These are phyloP conservation scores for Lophiotrema nucula DNA, from an alignment of 495 filamentous ascomycete species.

Conservation along the genomic window DNA sequence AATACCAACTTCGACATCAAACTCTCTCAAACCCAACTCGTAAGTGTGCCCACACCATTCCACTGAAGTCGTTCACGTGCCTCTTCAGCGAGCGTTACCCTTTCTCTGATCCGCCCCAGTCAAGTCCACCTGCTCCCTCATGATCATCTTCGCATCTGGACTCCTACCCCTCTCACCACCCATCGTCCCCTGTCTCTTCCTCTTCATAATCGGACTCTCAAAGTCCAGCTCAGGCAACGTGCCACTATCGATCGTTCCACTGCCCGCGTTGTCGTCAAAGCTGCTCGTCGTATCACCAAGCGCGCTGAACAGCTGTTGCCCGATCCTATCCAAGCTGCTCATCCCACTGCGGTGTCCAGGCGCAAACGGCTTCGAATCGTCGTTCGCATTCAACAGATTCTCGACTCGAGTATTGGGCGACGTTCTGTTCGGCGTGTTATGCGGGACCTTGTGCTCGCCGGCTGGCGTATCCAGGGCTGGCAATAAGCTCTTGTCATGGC, in stretches of 20 bases:
- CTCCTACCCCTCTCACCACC: conserved; percentile 9
- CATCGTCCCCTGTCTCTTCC: conserved; percentile 17
- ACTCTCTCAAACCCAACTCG: too few species aligned
- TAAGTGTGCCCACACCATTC: too few species aligned
- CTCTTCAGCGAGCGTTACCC: too few species aligned
- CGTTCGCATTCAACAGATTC: neutral
- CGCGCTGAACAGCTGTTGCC: conserved; percentile 17
- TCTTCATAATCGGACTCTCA: neutral
- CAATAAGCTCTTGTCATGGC: conserved; percentile 14
- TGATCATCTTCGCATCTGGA: conserved; percentile 6
- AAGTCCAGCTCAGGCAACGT: too few species aligned
- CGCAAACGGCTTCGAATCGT: neutral
- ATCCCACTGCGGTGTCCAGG: conserved; percentile 9
- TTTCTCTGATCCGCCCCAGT: too few species aligned
- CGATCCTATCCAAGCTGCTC: conserved; percentile 11
- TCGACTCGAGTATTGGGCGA: neutral
- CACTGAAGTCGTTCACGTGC: too few species aligned
- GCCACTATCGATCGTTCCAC: neutral
- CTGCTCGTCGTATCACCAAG: conserved; percentile 14
- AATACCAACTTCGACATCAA: too few species aligned
- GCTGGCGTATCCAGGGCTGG: neutral
- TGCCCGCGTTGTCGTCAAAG: neutral
- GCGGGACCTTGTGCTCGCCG: too few species aligned
- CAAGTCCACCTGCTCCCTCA: conserved; percentile 1
- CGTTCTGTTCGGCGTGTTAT: too few species aligned